Base-by-base conservation (phyloP, 768 basidiomycete genomes). In the Agaricus sinodeliciosus region DNA sequence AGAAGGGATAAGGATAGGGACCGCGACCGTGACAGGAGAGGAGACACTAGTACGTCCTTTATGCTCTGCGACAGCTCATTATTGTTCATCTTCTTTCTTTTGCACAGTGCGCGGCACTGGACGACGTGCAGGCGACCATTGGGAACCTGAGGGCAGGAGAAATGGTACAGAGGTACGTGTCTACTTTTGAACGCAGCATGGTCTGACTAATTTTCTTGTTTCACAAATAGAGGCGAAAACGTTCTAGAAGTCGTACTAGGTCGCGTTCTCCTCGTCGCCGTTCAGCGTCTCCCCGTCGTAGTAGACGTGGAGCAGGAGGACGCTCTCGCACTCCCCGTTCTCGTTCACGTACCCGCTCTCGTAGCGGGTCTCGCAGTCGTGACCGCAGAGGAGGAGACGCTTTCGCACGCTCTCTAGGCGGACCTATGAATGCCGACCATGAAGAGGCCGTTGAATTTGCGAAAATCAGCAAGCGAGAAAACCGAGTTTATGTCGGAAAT, bases 401-500 rank as follows among this genome's bases (percentile, higher is more conserved):
- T 5, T 87, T 90, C 61, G 71, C 87, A 7, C 85, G 85, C 56
- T 90, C 89, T 7, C 83, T 92, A 34, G 89, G 90, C 11, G 89
- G 90, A 0, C 90, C 90, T 2, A 90, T 92, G 80, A 92, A 93
- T 59, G 90, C 90, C 22, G 81, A 85, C 19, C 87, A 90, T 59
- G 90, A 94, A 74, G 94, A 96, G 65, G 95, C 95, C 13, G 84
- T 85, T 62, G 95, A 94, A 68, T 95, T 97, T 62, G 84, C 93
- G 64, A 94, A 96, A 69, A 80, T 86, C 65, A 93, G 90, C 86
- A 92, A 94, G 81, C 83, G 91, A 74, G 96, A 98, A 79, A 93
- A 97, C 70, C 81, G 95, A 62, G 93, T 98, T 63, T 99, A 99
- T 65, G 92, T 97, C 69, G 95, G 96, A 66, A 99, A 99, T 70